Conservation (phyloP, 352 stramenopile species). For the Saprolegnia diclina region DNA sequence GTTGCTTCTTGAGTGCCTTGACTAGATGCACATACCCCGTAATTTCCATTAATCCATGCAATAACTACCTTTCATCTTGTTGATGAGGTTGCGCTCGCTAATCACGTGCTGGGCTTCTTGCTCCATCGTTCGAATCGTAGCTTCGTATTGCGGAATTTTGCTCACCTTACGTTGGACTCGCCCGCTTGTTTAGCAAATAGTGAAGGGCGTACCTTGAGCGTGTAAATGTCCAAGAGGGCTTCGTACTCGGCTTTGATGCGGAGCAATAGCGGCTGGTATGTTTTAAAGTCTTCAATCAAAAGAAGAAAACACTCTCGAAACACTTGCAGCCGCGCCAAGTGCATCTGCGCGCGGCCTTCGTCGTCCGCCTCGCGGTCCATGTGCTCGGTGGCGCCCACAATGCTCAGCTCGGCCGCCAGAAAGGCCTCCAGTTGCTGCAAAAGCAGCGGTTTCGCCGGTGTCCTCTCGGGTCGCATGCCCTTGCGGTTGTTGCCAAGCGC, state of each 20-base stretch:
- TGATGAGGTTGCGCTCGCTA: slow-evolving; percentile 40
- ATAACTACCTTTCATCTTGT: slow-evolving; percentile 28
- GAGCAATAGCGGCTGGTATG: slow-evolving; percentile 58
- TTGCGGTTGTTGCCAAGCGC: neutral
- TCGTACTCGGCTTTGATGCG: slow-evolving; percentile 66
- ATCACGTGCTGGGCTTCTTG: slow-evolving; percentile 57
- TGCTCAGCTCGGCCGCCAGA: slow-evolving; percentile 31
- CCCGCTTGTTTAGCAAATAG: neutral
- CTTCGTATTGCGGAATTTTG: slow-evolving; percentile 44
- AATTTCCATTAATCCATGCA: neutral
- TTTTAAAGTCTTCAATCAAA: slow-evolving; percentile 52
- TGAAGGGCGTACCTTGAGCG: neutral
- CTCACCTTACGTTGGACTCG: slow-evolving; percentile 35
- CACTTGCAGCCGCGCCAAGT: slow-evolving; percentile 39
- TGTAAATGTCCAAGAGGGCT: neutral
- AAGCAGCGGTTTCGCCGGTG: slow-evolving; percentile 37
- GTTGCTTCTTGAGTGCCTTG: slow-evolving; percentile 38
- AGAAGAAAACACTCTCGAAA: slow-evolving; percentile 48
- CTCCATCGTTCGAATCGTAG: slow-evolving; percentile 51
- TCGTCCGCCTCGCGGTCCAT: neutral
- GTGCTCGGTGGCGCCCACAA: slow-evolving; percentile 3
- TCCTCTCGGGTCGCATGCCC: slow-evolving; percentile 28
- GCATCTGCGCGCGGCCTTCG: neutral
- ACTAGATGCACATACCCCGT: slow-evolving; percentile 9
- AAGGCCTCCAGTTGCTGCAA: slow-evolving; percentile 45